These are phyloP conservation scores for Oehlia diaphana DNA, from an alignment of 192 early-diverging fungal genomes.

Conservation along the genomic window DNA sequence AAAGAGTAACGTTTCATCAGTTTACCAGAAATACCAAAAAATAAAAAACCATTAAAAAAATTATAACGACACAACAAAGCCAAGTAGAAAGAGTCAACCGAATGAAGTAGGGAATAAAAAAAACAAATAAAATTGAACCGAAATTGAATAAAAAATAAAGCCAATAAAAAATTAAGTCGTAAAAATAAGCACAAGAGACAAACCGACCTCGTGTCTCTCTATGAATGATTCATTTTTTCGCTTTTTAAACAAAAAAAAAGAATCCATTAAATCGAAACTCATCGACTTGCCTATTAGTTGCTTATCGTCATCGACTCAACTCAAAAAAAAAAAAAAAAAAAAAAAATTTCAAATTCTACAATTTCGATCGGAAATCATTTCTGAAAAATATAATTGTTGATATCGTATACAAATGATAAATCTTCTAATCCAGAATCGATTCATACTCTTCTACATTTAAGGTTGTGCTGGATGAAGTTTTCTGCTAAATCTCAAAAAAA, in stretches of 20 bases:
- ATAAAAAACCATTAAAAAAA: neutral
- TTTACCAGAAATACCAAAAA: neutral
- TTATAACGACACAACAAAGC: neutral
- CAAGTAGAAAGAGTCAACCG: neutral
- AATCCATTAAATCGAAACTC: conserved; percentile 3
- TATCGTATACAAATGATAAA: conserved; percentile 1
- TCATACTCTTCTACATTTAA: neutral
- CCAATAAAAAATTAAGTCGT: conserved; percentile 1
- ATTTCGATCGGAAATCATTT: neutral
- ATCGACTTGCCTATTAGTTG: neutral
- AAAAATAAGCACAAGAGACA: conserved; percentile 17
- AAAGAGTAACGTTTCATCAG: neutral
- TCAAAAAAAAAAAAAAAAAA: conserved; percentile 11
- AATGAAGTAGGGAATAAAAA: neutral
- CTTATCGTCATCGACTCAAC: conserved; percentile 15
- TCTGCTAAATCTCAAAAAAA: neutral
- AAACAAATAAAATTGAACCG: neutral
- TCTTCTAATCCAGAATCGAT: conserved; percentile 8
- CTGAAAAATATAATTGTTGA: neutral
- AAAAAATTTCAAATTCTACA: neutral
- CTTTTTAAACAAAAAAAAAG: neutral
- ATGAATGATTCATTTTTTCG: neutral
- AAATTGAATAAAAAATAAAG: conserved; percentile 1
- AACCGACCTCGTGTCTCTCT: conserved; percentile 18
- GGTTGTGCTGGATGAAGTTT: conserved; percentile 1